A percentile compares a stretch with the other conserved stretches of the same genome.
These are phyloP conservation scores for Aspergillus udagawae DNA, from an alignment of 2,329 filamentous ascomycete genomes.

Conservation along the genomic window DNA sequence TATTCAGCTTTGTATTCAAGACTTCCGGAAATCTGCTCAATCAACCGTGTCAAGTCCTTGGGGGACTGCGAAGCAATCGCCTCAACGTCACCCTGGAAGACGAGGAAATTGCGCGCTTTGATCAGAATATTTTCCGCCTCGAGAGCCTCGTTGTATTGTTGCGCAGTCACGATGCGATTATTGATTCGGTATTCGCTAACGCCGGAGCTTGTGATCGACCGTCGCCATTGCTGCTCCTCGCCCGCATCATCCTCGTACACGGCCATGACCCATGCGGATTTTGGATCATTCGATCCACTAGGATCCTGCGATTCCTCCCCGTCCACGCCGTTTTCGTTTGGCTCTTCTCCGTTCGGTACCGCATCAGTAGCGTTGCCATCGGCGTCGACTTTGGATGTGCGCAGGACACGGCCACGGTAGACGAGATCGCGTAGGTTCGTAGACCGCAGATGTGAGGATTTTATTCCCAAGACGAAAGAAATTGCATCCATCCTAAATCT, in stretches of 20 bases:
- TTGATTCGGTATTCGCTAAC: slow-evolving; percentile 97
- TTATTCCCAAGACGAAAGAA: slow-evolving; percentile 97
- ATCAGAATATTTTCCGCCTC: slow-evolving; percentile 96
- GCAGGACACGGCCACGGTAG: slow-evolving; percentile 89
- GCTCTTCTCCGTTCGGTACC: slow-evolving; percentile 59
- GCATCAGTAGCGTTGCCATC: slow-evolving; percentile 67
- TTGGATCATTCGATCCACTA: slow-evolving; percentile 69
- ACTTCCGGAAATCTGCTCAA: slow-evolving; percentile 97
- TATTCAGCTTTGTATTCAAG: slow-evolving; percentile 93
- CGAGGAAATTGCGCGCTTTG: slow-evolving; percentile 95
- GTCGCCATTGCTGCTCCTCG: slow-evolving; percentile 93
- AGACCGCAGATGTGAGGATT: slow-evolving; percentile 95
- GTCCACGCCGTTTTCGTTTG: slow-evolving; percentile 51
- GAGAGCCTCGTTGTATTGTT: slow-evolving; percentile 88
- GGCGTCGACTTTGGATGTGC: slow-evolving; percentile 87
- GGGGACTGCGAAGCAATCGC: slow-evolving; percentile 93
- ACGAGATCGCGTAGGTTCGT: slow-evolving; percentile 90
- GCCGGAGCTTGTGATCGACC: slow-evolving; percentile 82
- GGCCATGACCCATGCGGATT: slow-evolving; percentile 97
- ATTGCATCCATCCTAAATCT: slow-evolving; percentile 87
- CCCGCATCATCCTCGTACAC: slow-evolving; percentile 97
- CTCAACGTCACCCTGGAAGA: slow-evolving; percentile 97
- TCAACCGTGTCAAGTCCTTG: slow-evolving; percentile 85
- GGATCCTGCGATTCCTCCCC: slow-evolving; percentile 58
- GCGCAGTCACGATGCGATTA: slow-evolving; percentile 79